phyloP scores from a whole-genome alignment of 345 rosid genomes.

The Cardamine resedifolia region DNA sequence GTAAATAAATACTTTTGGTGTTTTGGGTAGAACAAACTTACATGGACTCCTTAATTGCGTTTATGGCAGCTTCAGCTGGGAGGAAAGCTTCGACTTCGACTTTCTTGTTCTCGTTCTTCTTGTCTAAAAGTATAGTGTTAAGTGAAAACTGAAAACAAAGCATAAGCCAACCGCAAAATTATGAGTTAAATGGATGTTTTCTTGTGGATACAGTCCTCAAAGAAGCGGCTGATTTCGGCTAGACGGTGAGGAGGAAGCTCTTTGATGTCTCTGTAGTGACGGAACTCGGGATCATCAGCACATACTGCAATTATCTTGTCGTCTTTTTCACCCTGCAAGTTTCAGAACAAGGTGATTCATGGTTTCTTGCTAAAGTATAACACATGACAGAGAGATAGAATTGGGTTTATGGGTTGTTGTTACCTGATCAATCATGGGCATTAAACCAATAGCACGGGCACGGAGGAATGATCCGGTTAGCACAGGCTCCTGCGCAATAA shows the following conservation, averaged over 20 bases:
- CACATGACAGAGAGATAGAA: not conserved
- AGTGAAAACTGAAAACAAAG: constrained; percentile 18
- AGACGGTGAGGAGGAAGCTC: constrained; percentile 98
- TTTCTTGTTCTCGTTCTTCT: constrained; percentile 97
- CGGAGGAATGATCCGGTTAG: constrained; percentile 91
- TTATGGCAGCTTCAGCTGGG: constrained; percentile 71
- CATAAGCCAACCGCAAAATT: not conserved
- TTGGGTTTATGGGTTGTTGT: not conserved
- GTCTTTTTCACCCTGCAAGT: constrained; percentile 87
- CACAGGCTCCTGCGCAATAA: constrained; percentile 71
- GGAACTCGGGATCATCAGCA: constrained; percentile 98
- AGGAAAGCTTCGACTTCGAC: constrained; percentile 90
- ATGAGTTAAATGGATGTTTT: not conserved
- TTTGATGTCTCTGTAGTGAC: constrained; percentile 89
- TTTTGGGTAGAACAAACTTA: constrained; percentile 41
- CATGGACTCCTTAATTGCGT: constrained; percentile 89
- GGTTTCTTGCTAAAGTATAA: constrained; percentile 3
- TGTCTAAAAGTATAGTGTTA: constrained; percentile 52
- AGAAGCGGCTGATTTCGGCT: constrained; percentile 97
- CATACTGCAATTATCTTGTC: constrained; percentile 98
- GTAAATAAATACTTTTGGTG: not conserved
- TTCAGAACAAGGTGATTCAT: not conserved
- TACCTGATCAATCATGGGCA: constrained; percentile 99
- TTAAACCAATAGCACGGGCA: constrained; percentile 96
- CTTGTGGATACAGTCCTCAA: constrained; percentile 90